Conservation (phyloP, 495 filamentous ascomycete genomes). For the Penicillium simplicissimum region DNA sequence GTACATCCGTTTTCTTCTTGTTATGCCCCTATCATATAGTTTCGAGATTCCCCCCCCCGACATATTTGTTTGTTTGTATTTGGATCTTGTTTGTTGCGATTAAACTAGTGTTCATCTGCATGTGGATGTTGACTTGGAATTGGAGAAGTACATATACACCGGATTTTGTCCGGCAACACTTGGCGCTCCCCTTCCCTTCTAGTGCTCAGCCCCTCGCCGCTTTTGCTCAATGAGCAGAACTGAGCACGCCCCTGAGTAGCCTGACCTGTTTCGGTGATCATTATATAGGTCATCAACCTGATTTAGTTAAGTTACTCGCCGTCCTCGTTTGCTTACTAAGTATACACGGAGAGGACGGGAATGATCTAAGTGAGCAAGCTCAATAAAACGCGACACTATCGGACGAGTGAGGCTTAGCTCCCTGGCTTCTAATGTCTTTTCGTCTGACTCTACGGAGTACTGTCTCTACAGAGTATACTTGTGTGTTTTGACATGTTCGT, state of each 20-base stretch:
- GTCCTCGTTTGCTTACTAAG: too few relatives aligned
- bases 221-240: conserved; percentile 8
- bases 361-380: too few relatives aligned
- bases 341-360: too few relatives aligned
- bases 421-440: too few relatives aligned
- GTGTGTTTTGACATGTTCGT: too few relatives aligned
- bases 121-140: conserved; percentile 14
- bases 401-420: too few relatives aligned
- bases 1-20: conserved; percentile 30
- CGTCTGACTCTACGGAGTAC: too few relatives aligned
- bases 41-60: conserved; percentile 30
- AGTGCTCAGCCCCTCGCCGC: conserved; percentile 9
- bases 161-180: not conserved
- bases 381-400: too few relatives aligned
- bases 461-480: too few relatives aligned
- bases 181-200: conserved; percentile 5
- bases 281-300: too few relatives aligned
- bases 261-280: not conserved
- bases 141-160: conserved; percentile 18
- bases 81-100: conserved; percentile 1
- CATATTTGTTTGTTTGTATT: conserved; percentile 6
- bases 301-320: too few relatives aligned
- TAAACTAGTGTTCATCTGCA: conserved; percentile 24
- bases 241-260: conserved; percentile 1
- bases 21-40: conserved; percentile 19